Base-by-base conservation (phyloP, 2,329 filamentous ascomycete genomes). In the Pseudogymnoascus sp. region DNA sequence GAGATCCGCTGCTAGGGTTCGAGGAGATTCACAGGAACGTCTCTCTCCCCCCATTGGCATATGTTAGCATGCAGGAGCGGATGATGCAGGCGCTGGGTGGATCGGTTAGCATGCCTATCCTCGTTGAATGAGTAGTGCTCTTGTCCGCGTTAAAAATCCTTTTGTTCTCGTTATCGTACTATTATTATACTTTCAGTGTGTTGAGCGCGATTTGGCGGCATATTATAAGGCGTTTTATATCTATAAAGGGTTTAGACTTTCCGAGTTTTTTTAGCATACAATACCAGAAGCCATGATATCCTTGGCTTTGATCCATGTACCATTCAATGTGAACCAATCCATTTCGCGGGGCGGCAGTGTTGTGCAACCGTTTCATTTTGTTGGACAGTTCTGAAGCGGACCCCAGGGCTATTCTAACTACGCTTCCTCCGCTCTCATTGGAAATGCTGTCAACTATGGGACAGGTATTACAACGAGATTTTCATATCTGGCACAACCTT, bases 41-140 rank as follows among this genome's bases (percentile, higher is more conserved):
- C 18, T 33, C 25, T 18, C 25, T 41, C 16, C 58, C 58, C 8
- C 58, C 33, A 16, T 28, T 60, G 33, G 33, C 33, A 60, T 60
- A 60, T 60, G 37, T 60, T 41, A 60, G 58, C 23, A 40, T 37
- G 58, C 58, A 60, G 7, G 58, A 60, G 23, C 58, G 33, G n/a
- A 33, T 60, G 58, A 37, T 60, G 58, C 33, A 60, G 58, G 12
- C 37, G 12, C 25, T 60, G 16, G 58, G 37, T n/a, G 58, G 58
- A 25, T 60, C 58, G 58, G 58, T 41, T 38, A 60, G 18, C 37
- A 60, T 60, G 58, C 58, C 58, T 16, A 60, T 60, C 58, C 5
- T 59, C 7, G 58, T 38, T 23, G 58, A 60, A 23, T 60, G 28
- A 55, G n/a, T 55, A 18, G 45, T 4, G 45, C 45, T 33, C 45